Evolutionary conservation across 345 rosid species (phyloP).

Genomic region (Acer negundo): DNA sequence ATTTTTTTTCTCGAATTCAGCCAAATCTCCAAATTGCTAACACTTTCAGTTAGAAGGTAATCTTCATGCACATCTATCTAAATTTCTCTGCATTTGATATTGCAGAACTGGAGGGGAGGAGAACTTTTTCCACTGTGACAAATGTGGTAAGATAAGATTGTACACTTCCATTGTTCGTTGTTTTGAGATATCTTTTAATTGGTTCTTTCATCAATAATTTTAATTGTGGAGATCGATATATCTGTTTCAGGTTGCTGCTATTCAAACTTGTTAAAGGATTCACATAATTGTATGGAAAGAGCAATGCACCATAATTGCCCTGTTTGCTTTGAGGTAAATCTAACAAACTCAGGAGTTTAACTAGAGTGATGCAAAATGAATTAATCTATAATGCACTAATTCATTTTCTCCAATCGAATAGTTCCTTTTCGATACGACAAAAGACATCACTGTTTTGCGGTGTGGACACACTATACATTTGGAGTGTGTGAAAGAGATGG

Average conservation of each 20-base stretch:
- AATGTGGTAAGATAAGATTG: constrained; percentile 51
- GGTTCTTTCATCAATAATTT: background rate
- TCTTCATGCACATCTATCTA: background rate
- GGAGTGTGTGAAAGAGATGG: constrained; percentile 71
- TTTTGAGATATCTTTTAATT: background rate
- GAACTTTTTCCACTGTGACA: constrained; percentile 59
- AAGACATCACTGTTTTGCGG: constrained; percentile 53
- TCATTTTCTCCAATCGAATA: constrained; percentile 21
- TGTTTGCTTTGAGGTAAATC: constrained; percentile 62
- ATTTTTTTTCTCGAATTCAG: background rate
- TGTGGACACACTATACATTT: constrained; percentile 89
- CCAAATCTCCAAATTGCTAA: background rate
- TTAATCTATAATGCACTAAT: background rate
- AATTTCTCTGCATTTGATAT: constrained; percentile 18
- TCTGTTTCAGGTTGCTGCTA: constrained; percentile 59
- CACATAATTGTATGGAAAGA: constrained; percentile 64
- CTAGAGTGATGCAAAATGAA: background rate
- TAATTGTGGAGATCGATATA: constrained; percentile 3
- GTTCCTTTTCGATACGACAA: constrained; percentile 79
- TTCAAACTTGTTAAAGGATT: constrained; percentile 46
- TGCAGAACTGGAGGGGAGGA: constrained; percentile 58
- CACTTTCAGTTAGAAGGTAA: background rate
- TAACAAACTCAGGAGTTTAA: background rate
- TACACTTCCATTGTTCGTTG: background rate
- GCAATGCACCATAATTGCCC: constrained; percentile 79